Evolutionary conservation across 441 rosid species (phyloP).

Genomic region (Francoa sonchifolia): DNA sequence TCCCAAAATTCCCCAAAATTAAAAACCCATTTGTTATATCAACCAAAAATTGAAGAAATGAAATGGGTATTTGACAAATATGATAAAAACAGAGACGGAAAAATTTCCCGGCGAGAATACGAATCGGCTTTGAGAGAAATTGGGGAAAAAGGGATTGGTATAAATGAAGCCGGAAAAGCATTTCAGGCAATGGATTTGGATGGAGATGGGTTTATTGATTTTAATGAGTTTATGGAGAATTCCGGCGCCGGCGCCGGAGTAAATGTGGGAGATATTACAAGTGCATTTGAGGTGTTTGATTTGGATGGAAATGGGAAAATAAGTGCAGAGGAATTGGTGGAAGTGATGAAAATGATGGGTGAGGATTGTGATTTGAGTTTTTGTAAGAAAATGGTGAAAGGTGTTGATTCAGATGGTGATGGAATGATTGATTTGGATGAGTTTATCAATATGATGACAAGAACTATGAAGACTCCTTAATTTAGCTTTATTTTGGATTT

Average conservation of each 20-base stretch:
- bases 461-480: slow-evolving; percentile 21
- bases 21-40: too few species aligned
- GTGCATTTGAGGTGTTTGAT: slow-evolving; percentile 33
- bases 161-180: slow-evolving; percentile 22
- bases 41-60: slow-evolving; percentile 35
- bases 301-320: slow-evolving; percentile 38
- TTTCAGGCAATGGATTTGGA: slow-evolving; percentile 28
- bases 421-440: slow-evolving; percentile 33
- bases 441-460: slow-evolving; percentile 39
- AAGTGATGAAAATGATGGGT: slow-evolving; percentile 36
- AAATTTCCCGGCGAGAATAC: slow-evolving; percentile 35
- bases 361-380: slow-evolving; percentile 34
- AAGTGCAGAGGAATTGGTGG: slow-evolving; percentile 38
- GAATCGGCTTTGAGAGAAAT: slow-evolving; percentile 17
- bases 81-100: slow-evolving; percentile 44
- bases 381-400: slow-evolving; percentile 37
- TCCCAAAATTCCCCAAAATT: too few species aligned
- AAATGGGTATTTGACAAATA: slow-evolving; percentile 39
- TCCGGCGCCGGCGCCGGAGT: slow-evolving; percentile 23
- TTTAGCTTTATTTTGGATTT: too few species aligned
- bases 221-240: slow-evolving; percentile 37
- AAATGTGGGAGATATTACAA: slow-evolving; percentile 20
- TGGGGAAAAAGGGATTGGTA: slow-evolving; percentile 21
- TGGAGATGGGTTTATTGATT: slow-evolving; percentile 37
- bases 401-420: slow-evolving; percentile 36